phyloP scores from a whole-genome alignment of 306 rosid species.

The Astragalus glycyphyllos region DNA sequence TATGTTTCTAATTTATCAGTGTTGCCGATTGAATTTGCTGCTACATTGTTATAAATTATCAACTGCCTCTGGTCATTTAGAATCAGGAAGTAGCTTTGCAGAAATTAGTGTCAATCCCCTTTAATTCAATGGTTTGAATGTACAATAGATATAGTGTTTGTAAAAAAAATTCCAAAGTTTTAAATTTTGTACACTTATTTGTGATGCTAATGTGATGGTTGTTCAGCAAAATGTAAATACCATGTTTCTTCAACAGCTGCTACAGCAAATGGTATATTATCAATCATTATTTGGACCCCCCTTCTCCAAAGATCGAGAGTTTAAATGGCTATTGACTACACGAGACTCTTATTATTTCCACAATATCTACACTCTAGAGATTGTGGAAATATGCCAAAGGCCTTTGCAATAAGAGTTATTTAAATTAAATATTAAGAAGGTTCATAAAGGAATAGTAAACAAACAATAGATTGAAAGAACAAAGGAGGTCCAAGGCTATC shows the following conservation, averaged over 20 bases:
- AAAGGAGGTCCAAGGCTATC: too few relatives aligned
- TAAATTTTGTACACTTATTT: background rate
- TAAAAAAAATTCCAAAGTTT: background rate
- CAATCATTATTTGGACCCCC: too few relatives aligned
- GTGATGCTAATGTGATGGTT: background rate
- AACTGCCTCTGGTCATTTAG: conserved; percentile 26
- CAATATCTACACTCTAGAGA: too few relatives aligned
- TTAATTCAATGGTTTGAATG: background rate
- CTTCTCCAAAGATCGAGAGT: too few relatives aligned
- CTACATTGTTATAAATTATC: conserved; percentile 17
- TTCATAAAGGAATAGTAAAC: too few relatives aligned
- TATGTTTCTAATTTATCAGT: conserved; percentile 3
- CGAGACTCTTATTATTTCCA: too few relatives aligned
- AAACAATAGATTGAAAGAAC: too few relatives aligned
- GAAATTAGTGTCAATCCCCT: too few relatives aligned
- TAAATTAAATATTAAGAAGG: too few relatives aligned
- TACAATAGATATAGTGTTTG: background rate
- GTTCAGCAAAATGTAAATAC: conserved; percentile 4
- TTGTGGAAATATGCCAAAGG: too few relatives aligned
- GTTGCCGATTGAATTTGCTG: background rate
- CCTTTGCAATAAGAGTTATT: too few relatives aligned
- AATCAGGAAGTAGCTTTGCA: conserved; percentile 32
- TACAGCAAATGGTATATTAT: background rate
- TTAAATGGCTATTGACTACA: too few relatives aligned
- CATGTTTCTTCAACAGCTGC: background rate